Conservation (phyloP, 108 stramenopile species). For the Stephanodiscus triporus region DNA sequence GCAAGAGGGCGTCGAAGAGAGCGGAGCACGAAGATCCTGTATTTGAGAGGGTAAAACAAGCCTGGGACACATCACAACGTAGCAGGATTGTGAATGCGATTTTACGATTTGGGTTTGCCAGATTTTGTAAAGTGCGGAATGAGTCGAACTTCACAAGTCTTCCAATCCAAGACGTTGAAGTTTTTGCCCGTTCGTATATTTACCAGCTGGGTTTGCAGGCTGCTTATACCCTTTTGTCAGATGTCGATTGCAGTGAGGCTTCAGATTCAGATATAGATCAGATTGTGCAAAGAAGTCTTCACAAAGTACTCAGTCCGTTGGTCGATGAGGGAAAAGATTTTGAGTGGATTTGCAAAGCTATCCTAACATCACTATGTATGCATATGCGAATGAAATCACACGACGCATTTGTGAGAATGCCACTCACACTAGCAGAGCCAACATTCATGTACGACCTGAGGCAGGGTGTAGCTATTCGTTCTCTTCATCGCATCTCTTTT, state of each 20-base stretch:
- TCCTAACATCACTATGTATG: slow-evolving; percentile 56
- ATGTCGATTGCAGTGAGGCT: slow-evolving; percentile 39
- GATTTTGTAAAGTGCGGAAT: slow-evolving; percentile 77
- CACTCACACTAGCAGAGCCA: slow-evolving; percentile 68
- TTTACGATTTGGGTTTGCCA: slow-evolving; percentile 79
- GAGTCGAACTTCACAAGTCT: slow-evolving; percentile 81
- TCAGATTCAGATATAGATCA: slow-evolving; percentile 32
- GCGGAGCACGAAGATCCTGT: slow-evolving; percentile 78
- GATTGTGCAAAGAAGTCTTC: slow-evolving; percentile 29
- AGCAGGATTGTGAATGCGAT: slow-evolving; percentile 67
- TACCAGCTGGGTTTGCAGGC: slow-evolving; percentile 81
- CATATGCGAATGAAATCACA: slow-evolving; percentile 62
- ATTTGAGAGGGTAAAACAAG: slow-evolving; percentile 79
- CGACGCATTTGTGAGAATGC: slow-evolving; percentile 63
- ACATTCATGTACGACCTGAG: slow-evolving; percentile 61
- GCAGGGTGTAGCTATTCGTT: slow-evolving; percentile 66
- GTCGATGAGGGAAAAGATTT: slow-evolving; percentile 49
- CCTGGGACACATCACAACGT: slow-evolving; percentile 82
- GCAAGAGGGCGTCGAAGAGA: slow-evolving; percentile 60
- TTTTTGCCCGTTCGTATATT: slow-evolving; percentile 70
- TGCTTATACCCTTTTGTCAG: slow-evolving; percentile 55
- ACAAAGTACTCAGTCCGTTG: slow-evolving; percentile 54
- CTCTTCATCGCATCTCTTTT: slow-evolving; percentile 71
- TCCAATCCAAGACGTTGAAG: slow-evolving; percentile 82
- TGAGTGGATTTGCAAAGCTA: slow-evolving; percentile 67